Conservation (phyloP, 495 filamentous ascomycete genomes). For the Trichoderma asperelloides region DNA sequence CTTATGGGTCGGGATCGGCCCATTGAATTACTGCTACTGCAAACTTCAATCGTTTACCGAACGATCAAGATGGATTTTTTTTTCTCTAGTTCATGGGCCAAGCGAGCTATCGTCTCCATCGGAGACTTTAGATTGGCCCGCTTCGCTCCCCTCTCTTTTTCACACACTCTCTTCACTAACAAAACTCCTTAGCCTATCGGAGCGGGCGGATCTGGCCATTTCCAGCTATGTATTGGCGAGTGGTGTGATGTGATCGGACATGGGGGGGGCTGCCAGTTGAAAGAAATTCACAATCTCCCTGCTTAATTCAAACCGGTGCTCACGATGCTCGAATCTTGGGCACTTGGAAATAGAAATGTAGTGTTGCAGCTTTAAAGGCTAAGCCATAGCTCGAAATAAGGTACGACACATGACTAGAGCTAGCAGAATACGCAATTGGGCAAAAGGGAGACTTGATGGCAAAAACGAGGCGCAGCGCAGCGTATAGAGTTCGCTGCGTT, state of each 20-base stretch:
- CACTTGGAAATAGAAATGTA: background rate
- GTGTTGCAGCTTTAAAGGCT: background rate
- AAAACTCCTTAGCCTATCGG: background rate
- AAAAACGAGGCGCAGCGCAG: too few species aligned
- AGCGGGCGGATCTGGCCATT: background rate
- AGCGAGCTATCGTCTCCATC: background rate
- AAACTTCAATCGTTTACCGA: background rate
- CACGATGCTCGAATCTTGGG: too few species aligned
- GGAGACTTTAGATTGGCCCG: background rate
- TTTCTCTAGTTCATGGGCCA: background rate
- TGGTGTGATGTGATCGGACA: background rate
- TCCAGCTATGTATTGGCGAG: background rate
- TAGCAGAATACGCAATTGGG: background rate
- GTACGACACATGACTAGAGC: too few species aligned
- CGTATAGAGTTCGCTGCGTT: too few species aligned
- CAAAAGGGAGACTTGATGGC: background rate
- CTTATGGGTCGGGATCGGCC: background rate
- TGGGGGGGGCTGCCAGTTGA: background rate
- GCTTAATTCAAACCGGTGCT: too few species aligned
- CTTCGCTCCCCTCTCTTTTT: background rate
- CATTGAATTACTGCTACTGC: background rate
- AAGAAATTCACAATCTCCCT: too few species aligned
- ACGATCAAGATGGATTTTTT: background rate
- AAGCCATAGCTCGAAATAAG: too few species aligned
- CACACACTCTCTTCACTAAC: background rate